Conservation (phyloP, 805 yeast species). For the Yamadazyma philogaea region DNA sequence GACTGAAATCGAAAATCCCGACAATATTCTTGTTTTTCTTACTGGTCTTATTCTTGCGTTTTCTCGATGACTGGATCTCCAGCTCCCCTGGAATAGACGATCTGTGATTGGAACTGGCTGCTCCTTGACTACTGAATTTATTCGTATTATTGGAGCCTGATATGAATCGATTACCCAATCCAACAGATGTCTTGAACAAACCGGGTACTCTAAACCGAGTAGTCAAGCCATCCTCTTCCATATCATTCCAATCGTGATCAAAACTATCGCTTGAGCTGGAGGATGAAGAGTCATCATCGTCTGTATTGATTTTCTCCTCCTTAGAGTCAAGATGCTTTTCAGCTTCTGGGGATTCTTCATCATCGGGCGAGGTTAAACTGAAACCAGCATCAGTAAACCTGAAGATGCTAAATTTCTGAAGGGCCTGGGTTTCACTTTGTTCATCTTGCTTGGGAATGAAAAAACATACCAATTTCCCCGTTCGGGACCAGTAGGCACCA, state of each 20-base stretch:
- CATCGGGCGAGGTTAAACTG: slow-evolving; percentile 21
- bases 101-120: slow-evolving; percentile 32
- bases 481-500: slow-evolving; percentile 84
- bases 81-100: slow-evolving; percentile 37
- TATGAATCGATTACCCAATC: slow-evolving; percentile 33
- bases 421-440: slow-evolving; percentile 33
- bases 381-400: slow-evolving; percentile 46
- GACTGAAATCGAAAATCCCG: slow-evolving; percentile 59
- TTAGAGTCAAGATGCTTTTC: slow-evolving; percentile 17
- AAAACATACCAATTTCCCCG: slow-evolving; percentile 79
- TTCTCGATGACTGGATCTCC: slow-evolving; percentile 15
- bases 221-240: slow-evolving; percentile 52
- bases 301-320: slow-evolving; percentile 19
- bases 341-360: slow-evolving; percentile 6
- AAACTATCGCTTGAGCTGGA: slow-evolving; percentile 54
- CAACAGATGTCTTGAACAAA: slow-evolving; percentile 39
- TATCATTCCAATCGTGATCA: slow-evolving; percentile 66
- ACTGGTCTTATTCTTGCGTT: slow-evolving; percentile 18
- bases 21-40: slow-evolving; percentile 51
- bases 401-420: slow-evolving; percentile 46
- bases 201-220: slow-evolving; percentile 52
- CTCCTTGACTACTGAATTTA: slow-evolving; percentile 36
- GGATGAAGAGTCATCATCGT: slow-evolving; percentile 13
- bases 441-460: slow-evolving; percentile 54
- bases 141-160: slow-evolving; percentile 17